These are phyloP conservation scores for Arctostaphylos glauca DNA, from an alignment of 148 eudicot species.

Conservation along the genomic window DNA sequence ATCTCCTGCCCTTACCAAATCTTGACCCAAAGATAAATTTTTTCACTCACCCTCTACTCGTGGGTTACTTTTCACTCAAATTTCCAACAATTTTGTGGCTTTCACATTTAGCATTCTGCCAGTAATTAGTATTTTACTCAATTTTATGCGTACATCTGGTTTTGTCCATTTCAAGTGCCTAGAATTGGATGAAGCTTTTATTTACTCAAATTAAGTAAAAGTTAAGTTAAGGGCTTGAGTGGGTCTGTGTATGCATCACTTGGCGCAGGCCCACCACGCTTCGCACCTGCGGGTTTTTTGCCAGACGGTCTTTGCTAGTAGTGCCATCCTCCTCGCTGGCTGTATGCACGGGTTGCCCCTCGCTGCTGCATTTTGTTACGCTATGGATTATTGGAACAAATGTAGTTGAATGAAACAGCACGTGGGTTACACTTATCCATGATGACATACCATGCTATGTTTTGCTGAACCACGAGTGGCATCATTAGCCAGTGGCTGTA, in stretches of 20 bases:
- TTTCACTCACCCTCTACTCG: too few relatives aligned
- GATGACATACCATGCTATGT: not conserved
- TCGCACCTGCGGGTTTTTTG: too few relatives aligned
- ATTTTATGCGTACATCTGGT: not conserved
- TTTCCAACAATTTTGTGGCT: not conserved
- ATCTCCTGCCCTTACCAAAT: not conserved
- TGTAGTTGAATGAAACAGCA: conserved; percentile 3
- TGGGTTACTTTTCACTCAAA: not conserved
- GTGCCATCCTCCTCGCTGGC: not conserved
- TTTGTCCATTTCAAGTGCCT: not conserved
- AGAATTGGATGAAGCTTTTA: not conserved
- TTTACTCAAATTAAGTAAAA: not conserved
- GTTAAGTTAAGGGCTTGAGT: not conserved
- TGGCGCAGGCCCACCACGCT: too few relatives aligned
- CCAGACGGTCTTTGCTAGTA: not conserved
- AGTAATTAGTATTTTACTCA: not conserved
- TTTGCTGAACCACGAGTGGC: not conserved
- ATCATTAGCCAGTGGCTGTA: not conserved
- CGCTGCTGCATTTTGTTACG: not conserved
- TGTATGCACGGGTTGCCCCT: not conserved
- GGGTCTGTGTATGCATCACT: not conserved
- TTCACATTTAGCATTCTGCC: not conserved
- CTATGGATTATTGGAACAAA: not conserved
- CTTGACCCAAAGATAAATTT: not conserved
- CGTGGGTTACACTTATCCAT: not conserved